Evolutionary conservation across 345 rosid species (phyloP).

Genomic region (Eucalyptus polyanthemos): DNA sequence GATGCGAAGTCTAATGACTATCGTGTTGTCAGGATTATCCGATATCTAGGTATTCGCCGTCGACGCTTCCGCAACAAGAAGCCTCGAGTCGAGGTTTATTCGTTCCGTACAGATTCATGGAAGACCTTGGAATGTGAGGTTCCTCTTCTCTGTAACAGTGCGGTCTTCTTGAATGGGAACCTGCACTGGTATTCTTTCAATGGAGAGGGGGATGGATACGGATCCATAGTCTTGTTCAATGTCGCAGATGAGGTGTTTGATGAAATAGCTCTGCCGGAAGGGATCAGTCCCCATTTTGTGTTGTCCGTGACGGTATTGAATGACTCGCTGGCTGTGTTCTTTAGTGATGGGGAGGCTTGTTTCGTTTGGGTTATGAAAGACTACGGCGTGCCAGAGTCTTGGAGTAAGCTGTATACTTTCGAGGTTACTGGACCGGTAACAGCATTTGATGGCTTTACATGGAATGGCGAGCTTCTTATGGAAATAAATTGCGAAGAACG

Average conservation of each 20-base stretch:
- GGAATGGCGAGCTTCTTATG: neutral
- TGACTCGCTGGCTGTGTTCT: neutral
- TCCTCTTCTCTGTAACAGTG: no score
- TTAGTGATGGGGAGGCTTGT: rapidly evolving
- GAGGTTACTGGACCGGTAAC: neutral
- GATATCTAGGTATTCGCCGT: neutral
- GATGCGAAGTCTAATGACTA: neutral
- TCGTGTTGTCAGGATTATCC: neutral
- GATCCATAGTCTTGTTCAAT: neutral
- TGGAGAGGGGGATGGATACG: rapidly evolving
- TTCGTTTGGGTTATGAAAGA: neutral
- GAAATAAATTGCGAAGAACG: neutral
- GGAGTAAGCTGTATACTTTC: neutral
- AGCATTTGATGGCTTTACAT: neutral
- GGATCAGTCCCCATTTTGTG: neutral
- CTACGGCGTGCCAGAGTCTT: neutral
- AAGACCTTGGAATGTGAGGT: no score
- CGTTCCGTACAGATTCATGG: neutral
- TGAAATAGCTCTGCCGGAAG: neutral
- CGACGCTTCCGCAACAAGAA: neutral
- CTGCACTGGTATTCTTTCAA: no score
- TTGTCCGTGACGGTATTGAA: neutral
- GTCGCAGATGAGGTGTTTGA: neutral
- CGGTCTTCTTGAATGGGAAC: no score
- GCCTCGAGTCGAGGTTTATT: neutral